Percentiles rank a stretch among this genome's conserved stretches.
Conservation (phyloP, 441 rosid species). For the Adansonia gregorii region DNA sequence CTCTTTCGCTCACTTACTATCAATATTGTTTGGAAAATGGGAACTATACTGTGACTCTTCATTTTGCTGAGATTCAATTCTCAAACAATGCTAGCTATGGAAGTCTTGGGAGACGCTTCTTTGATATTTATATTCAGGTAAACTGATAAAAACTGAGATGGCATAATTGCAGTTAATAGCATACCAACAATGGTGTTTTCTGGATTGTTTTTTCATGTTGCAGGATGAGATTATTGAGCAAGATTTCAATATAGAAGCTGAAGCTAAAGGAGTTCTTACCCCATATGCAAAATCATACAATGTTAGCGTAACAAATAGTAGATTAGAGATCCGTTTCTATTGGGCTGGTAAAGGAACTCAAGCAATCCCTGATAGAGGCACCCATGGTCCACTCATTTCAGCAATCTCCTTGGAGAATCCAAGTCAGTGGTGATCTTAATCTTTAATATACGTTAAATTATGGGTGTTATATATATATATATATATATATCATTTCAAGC, state of each 20-base stretch:
- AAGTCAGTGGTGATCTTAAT: constrained; percentile 27
- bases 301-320: constrained; percentile 29
- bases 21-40: constrained; percentile 65
- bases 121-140: constrained; percentile 74
- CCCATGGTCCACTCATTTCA: constrained; percentile 46
- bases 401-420: constrained; percentile 39
- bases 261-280: constrained; percentile 32
- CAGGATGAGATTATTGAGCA: constrained; percentile 36
- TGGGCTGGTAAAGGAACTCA: constrained; percentile 51
- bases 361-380: constrained; percentile 35
- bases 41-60: constrained; percentile 48
- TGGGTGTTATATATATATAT: not conserved
- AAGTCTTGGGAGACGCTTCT: constrained; percentile 63
- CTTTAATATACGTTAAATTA: not conserved
- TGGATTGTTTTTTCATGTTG: not conserved
- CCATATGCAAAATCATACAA: constrained; percentile 24
- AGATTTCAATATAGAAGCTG: constrained; percentile 40
- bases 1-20: constrained; percentile 64
- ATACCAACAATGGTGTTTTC: not conserved
- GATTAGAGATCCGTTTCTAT: constrained; percentile 36
- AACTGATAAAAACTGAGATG: constrained; percentile 13
- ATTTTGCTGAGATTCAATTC: constrained; percentile 66
- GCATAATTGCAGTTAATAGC: not conserved
- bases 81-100: constrained; percentile 42
- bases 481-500: no score